Conservation (phyloP, 106 monocot genomes). For the Gastrodia elata region DNA sequence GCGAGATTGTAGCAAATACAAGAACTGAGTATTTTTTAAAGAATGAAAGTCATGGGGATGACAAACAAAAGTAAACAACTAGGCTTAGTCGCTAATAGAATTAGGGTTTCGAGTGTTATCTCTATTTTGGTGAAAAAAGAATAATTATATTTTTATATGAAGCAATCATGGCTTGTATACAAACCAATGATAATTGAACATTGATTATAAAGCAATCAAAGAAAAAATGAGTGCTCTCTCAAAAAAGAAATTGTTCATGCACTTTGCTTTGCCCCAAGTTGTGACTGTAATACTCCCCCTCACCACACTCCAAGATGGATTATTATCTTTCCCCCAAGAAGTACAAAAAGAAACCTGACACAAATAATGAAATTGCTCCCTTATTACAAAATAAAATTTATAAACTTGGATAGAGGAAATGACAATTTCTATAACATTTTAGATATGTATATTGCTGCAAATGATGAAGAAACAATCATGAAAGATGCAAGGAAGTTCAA, state of each 20-base stretch:
- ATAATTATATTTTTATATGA: background rate
- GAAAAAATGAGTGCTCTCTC: background rate
- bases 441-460: background rate
- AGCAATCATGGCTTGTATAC: background rate
- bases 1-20: too few relatives aligned
- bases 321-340: background rate
- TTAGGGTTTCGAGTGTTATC: too few relatives aligned
- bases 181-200: background rate
- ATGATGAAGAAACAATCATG: background rate
- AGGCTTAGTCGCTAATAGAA: too few relatives aligned
- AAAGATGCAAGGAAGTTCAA: background rate
- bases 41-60: too few relatives aligned
- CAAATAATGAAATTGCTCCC: background rate
- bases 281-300: background rate
- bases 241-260: too few relatives aligned
- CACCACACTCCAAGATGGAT: background rate
- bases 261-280: background rate
- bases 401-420: background rate
- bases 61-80: too few relatives aligned
- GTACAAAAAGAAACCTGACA: background rate
- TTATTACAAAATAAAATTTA: background rate
- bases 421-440: background rate
- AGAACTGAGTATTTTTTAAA: too few relatives aligned
- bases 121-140: too few relatives aligned
- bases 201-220: background rate